These are phyloP conservation scores for Aureobasidium mangrovei DNA, from an alignment of 2,329 filamentous ascomycete species.

Conservation along the genomic window DNA sequence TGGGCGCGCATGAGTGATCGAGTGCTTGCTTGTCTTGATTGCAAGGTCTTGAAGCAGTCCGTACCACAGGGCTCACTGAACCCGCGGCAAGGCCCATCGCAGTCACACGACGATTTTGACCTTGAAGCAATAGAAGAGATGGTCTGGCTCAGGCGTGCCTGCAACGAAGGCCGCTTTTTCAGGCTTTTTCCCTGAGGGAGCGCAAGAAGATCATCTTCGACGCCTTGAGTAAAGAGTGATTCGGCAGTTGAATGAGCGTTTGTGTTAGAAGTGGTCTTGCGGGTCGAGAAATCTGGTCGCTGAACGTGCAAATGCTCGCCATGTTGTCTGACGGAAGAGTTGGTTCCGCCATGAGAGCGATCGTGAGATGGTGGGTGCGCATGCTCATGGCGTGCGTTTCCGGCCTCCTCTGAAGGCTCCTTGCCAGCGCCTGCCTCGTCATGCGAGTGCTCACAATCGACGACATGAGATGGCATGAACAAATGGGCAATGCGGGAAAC, in stretches of 20 bases:
- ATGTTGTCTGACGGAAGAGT: conserved; percentile 1
- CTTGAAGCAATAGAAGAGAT: conserved; percentile 44
- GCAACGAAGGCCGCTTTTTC: conserved; percentile 31
- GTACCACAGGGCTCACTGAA: conserved; percentile 53
- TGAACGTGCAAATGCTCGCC: conserved; percentile 7
- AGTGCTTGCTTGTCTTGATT: conserved; percentile 25
- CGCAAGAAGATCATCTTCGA: neutral
- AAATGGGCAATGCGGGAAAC: conserved; percentile 64
- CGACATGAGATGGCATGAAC: conserved; percentile 68
- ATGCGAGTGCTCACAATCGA: conserved; percentile 71
- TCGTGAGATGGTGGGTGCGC: conserved; percentile 17
- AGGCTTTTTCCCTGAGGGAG: conserved; percentile 2
- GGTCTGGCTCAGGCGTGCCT: conserved; percentile 32
- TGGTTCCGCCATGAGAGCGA: conserved; percentile 5
- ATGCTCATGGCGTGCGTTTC: conserved; percentile 20
- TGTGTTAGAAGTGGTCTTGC: neutral
- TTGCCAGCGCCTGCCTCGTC: conserved; percentile 46
- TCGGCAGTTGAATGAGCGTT: neutral
- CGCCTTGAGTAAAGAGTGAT: neutral
- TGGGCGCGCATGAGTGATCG: conserved; percentile 1
- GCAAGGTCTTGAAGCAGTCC: conserved; percentile 49
- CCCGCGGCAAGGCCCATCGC: conserved; percentile 52
- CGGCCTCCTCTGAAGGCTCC: conserved; percentile 31
- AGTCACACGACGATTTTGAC: conserved; percentile 40
- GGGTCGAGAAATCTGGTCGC: neutral